These are phyloP conservation scores for Pythium dissimile DNA, from an alignment of 352 stramenopile genomes.

Conservation along the genomic window DNA sequence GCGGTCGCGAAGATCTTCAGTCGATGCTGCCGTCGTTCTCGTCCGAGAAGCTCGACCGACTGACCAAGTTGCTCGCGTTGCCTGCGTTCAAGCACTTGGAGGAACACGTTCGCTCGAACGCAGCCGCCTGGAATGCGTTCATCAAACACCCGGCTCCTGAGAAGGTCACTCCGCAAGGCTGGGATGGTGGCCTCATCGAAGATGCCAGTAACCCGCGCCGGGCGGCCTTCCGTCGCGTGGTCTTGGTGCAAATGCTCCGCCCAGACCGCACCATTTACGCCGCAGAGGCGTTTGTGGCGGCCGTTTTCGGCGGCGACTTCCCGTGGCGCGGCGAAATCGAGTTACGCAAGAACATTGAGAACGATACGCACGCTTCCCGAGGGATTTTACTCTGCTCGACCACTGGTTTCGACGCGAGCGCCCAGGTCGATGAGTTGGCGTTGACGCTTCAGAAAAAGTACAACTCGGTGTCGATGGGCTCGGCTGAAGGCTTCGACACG, in stretches of 20 bases:
- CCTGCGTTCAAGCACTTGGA: conserved; percentile 78
- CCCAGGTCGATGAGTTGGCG: conserved; percentile 95
- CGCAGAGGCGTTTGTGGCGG: conserved; percentile 69
- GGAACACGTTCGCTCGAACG: conserved; percentile 59
- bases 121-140: conserved; percentile 74
- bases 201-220: conserved; percentile 40
- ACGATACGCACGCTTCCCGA: conserved; percentile 86
- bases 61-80: conserved; percentile 77
- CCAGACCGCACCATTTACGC: conserved; percentile 86
- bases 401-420: conserved; percentile 97
- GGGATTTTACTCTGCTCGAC: conserved; percentile 97
- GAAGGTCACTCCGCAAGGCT: conserved; percentile 55
- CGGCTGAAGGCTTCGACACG: conserved; percentile 93
- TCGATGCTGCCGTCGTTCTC: conserved; percentile 54
- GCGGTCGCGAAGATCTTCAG: conserved; percentile 43
- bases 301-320: conserved; percentile 90
- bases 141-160: conserved; percentile 77
- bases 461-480: conserved; percentile 98
- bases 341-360: conserved; percentile 90
- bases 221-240: conserved; percentile 73
- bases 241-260: conserved; percentile 84
- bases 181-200: conserved; percentile 46
- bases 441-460: conserved; percentile 90
- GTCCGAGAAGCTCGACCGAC: conserved; percentile 73
- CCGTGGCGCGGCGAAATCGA: conserved; percentile 95